phyloP scores from a whole-genome alignment of 345 rosid genomes.

The Brassica rapa region DNA sequence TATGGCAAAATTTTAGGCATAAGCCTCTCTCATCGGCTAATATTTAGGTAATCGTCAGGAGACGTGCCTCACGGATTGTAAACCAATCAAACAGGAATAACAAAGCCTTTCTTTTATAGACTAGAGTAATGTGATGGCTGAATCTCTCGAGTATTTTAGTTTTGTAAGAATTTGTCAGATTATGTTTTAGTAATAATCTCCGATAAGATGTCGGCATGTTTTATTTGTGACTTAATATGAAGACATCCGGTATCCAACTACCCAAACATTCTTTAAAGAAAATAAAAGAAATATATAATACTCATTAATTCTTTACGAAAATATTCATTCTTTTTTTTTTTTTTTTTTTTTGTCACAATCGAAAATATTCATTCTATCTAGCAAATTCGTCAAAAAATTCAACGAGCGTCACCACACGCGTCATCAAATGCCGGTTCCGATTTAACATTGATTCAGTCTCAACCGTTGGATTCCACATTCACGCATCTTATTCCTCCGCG shows the following conservation, averaged over 20 bases:
- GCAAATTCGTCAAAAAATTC: background rate
- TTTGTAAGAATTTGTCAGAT: background rate
- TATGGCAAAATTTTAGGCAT: too few species aligned
- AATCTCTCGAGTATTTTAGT: too few species aligned
- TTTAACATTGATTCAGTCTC: background rate
- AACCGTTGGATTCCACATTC: conserved; percentile 1
- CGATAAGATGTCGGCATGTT: background rate
- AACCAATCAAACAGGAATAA: too few species aligned
- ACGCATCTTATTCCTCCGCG: conserved; percentile 34
- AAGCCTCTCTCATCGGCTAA: too few species aligned
- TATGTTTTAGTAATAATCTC: too few species aligned
- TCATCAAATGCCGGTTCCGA: background rate
- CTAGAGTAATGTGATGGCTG: too few species aligned
- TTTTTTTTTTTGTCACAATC: too few species aligned
- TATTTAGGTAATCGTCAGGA: too few species aligned
- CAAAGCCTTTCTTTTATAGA: too few species aligned
- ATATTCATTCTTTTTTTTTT: background rate
- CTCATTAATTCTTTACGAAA: background rate
- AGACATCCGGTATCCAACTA: background rate
- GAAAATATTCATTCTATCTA: background rate
- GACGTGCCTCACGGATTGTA: too few species aligned
- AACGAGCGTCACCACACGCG: conserved; percentile 22
- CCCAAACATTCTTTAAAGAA: background rate
- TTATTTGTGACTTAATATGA: background rate
- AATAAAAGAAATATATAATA: background rate